Percentiles rank a stretch among this genome's conserved stretches.
Conservation (phyloP, 2,329 filamentous ascomycete genomes). For the Trichoderma gracile region DNA sequence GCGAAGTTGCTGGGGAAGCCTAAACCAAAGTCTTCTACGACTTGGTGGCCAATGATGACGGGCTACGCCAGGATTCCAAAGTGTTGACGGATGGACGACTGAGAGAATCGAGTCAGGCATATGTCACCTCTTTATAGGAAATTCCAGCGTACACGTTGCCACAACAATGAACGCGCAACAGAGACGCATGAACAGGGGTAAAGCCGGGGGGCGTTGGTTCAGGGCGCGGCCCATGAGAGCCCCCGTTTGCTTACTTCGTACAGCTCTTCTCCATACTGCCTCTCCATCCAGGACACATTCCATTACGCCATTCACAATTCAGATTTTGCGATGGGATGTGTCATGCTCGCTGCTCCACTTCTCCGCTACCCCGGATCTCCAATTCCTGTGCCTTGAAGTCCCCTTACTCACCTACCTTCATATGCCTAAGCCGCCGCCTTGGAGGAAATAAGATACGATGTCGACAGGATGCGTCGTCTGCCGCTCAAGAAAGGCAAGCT, state of each 20-base stretch:
- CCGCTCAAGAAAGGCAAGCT: slow-evolving; percentile 21
- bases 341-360: slow-evolving; percentile 13
- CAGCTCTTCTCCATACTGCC: background rate
- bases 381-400: slow-evolving; percentile 13
- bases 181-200: no score
- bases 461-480: slow-evolving; percentile 22
- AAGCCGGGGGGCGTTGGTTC: background rate
- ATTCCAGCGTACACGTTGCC: no score
- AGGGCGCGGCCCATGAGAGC: no score
- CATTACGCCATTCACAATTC: slow-evolving; percentile 18
- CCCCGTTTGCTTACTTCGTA: no score
- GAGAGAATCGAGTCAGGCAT: no score
- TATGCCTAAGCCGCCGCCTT: slow-evolving; percentile 1
- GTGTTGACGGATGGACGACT: no score
- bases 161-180: no score
- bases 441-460: slow-evolving; percentile 6
- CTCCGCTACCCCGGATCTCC: slow-evolving; percentile 23
- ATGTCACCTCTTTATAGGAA: no score
- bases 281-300: background rate
- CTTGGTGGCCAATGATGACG: no score
- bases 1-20: no score
- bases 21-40: no score
- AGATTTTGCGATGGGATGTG: slow-evolving; percentile 8
- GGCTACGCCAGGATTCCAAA: no score
- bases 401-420: slow-evolving; percentile 19